Percentiles rank a stretch among this genome's conserved stretches.
Evolutionary conservation across 306 rosid genomes (phyloP).

Genomic region (Quercus bicolor): DNA sequence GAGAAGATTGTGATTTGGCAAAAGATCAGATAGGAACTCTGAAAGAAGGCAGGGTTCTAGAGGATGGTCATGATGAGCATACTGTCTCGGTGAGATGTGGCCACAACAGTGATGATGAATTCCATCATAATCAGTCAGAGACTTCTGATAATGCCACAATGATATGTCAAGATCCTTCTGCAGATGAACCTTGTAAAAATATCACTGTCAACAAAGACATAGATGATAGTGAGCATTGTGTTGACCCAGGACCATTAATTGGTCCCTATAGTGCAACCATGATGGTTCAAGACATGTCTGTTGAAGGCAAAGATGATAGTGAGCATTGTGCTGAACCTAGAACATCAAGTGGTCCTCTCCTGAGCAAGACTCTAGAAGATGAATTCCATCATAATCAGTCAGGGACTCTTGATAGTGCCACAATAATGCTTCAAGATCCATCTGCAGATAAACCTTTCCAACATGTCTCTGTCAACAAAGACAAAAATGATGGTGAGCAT

Average conservation of each 20-base stretch:
- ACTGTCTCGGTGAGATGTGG: slow-evolving; percentile 24
- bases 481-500: slow-evolving; percentile 8
- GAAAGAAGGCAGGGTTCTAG: slow-evolving; percentile 18
- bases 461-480: slow-evolving; percentile 2
- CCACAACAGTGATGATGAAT: slow-evolving; percentile 17
- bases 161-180: slow-evolving; percentile 5
- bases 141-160: slow-evolving; percentile 16
- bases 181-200: slow-evolving; percentile 15
- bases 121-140: slow-evolving; percentile 20
- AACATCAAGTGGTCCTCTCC: slow-evolving; percentile 12
- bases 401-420: slow-evolving; percentile 18
- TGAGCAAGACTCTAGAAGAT: slow-evolving; percentile 1
- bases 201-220: slow-evolving; percentile 9
- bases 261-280: not conserved
- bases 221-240: slow-evolving; percentile 5
- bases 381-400: slow-evolving; percentile 16
- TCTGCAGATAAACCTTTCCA: slow-evolving; percentile 17
- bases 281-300: not conserved
- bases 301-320: slow-evolving; percentile 4
- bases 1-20: slow-evolving; percentile 17
- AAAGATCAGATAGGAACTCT: slow-evolving; percentile 21
- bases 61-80: slow-evolving; percentile 25
- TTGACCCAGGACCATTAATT: slow-evolving; percentile 22
- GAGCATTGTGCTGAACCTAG: slow-evolving; percentile 17
- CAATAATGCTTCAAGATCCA: slow-evolving; percentile 8